Evolutionary conservation across 208 protist species (phyloP).

Genomic region (Spongospora subterranea): DNA sequence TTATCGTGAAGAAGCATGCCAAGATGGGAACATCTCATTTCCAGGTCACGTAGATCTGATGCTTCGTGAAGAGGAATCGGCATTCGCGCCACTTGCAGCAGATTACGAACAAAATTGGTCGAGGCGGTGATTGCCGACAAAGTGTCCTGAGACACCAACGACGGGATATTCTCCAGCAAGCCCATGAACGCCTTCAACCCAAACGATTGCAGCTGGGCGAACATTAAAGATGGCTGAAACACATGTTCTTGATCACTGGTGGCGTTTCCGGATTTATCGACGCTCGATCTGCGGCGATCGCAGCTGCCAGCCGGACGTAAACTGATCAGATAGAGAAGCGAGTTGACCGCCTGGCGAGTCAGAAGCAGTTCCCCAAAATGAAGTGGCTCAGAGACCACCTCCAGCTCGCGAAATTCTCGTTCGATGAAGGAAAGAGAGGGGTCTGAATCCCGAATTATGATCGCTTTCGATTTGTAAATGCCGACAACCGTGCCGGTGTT

Average conservation of each 20-base stretch:
- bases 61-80: slow-evolving; percentile 54
- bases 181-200: neutral
- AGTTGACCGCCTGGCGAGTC: slow-evolving; percentile 3
- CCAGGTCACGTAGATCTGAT: neutral
- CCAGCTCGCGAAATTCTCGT: neutral
- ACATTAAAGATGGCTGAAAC: neutral
- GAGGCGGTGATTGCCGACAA: neutral
- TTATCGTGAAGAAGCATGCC: slow-evolving; percentile 5
- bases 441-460: neutral
- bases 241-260: neutral
- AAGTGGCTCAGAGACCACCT: neutral
- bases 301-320: slow-evolving; percentile 12
- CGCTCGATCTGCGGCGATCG: neutral
- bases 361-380: slow-evolving; percentile 28
- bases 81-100: slow-evolving; percentile 27
- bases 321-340: neutral
- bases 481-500: neutral
- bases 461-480: neutral
- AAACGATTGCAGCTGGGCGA: slow-evolving; percentile 7
- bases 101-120: neutral
- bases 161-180: neutral
- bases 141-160: slow-evolving; percentile 16
- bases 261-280: neutral
- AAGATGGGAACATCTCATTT: neutral
- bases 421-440: neutral